A percentile compares a stretch with the other conserved stretches of the same genome.
Evolutionary conservation across 2,329 filamentous ascomycete genomes (phyloP).

Genomic region (Mycogone perniciosa): DNA sequence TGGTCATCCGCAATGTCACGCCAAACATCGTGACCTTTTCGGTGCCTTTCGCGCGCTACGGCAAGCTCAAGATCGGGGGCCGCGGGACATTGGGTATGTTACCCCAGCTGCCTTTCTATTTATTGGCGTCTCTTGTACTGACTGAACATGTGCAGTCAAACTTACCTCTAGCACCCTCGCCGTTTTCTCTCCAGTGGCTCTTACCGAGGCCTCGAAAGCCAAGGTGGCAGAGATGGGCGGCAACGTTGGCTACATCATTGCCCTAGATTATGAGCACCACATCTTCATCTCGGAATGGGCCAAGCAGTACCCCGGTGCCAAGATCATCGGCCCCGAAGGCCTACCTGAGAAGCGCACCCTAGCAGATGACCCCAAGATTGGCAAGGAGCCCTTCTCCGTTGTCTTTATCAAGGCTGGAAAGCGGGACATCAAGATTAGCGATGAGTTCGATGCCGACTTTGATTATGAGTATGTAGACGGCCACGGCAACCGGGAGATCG

Average conservation of each 20-base stretch:
- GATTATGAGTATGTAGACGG: conserved; percentile 76
- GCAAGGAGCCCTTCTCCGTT: conserved; percentile 54
- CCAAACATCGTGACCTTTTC: conserved; percentile 73
- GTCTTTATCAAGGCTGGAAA: conserved; percentile 59
- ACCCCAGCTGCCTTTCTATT: background rate
- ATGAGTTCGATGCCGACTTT: conserved; percentile 83
- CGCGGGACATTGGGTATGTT: conserved; percentile 72
- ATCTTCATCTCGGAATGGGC: conserved; percentile 87
- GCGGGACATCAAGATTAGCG: conserved; percentile 49
- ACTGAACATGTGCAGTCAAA: conserved; percentile 49
- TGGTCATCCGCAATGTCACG: conserved; percentile 83
- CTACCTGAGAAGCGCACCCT: conserved; percentile 74
- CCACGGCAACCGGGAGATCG: conserved; percentile 79
- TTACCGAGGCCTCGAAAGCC: conserved; percentile 66
- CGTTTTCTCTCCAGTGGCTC: conserved; percentile 84
- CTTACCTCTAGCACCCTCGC: conserved; percentile 72
- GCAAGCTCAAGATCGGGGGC: conserved; percentile 74
- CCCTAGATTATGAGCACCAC: conserved; percentile 89
- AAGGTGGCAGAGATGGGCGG: conserved; percentile 60
- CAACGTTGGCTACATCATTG: conserved; percentile 75
- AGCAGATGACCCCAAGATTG: conserved; percentile 39
- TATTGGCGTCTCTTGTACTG: background rate
- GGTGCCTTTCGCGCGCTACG: conserved; percentile 78
- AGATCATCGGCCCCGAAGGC: conserved; percentile 75
- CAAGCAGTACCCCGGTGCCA: conserved; percentile 67